Evolutionary conservation across 2,329 filamentous ascomycete species (phyloP).

Genomic region (Botrytis fragariae): DNA sequence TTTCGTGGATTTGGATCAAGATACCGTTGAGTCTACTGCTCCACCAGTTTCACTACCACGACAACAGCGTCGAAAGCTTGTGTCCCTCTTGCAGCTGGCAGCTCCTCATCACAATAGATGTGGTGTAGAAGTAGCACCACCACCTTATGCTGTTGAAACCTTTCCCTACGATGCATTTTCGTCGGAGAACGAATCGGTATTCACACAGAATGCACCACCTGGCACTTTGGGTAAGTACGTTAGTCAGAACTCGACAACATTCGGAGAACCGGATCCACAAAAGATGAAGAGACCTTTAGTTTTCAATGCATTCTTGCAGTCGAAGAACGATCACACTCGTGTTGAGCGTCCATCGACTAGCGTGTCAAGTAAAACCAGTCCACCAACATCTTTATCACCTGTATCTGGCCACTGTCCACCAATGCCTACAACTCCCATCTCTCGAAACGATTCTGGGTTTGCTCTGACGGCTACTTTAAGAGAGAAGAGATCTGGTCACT

Average conservation of each 20-base stretch:
- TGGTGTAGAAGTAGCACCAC: constrained; percentile 83
- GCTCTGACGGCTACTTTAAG: constrained; percentile 80
- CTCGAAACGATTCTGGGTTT: constrained; percentile 87
- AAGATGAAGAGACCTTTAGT: constrained; percentile 60
- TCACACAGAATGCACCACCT: constrained; percentile 66
- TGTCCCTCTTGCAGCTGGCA: constrained; percentile 82
- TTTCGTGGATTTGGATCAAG: constrained; percentile 86
- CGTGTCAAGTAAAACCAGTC: constrained; percentile 60
- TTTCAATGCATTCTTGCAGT: constrained; percentile 87
- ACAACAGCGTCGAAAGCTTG: constrained; percentile 85
- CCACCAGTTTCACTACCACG: constrained; percentile 77
- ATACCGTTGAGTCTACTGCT: constrained; percentile 81
- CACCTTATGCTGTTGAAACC: constrained; percentile 87
- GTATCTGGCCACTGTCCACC: constrained; percentile 75
- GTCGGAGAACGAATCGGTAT: constrained; percentile 79
- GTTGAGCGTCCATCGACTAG: constrained; percentile 77
- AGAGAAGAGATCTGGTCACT: constrained; percentile 93
- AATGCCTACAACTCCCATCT: constrained; percentile 73
- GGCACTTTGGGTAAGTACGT: constrained; percentile 83
- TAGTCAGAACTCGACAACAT: constrained; percentile 83
- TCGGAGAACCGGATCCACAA: constrained; percentile 59
- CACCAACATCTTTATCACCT: constrained; percentile 68
- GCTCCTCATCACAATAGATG: constrained; percentile 86
- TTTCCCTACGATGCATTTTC: constrained; percentile 89
- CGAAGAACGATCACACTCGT: constrained; percentile 63